These are phyloP conservation scores for Blastobotrys indianensis DNA, from an alignment of 1,139 yeast species.

Conservation along the genomic window DNA sequence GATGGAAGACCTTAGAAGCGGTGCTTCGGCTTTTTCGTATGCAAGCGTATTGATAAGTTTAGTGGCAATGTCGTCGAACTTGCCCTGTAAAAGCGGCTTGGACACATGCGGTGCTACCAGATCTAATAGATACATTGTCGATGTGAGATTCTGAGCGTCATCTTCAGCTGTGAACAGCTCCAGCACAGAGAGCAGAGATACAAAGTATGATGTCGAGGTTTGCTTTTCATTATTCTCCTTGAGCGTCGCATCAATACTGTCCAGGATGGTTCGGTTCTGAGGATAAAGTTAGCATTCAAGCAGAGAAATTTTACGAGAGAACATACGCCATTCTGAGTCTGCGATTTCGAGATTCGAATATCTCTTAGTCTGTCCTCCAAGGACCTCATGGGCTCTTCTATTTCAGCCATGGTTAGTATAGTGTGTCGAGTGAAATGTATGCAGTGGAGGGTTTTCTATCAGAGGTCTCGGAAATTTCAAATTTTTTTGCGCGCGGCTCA, in stretches of 20 bases:
- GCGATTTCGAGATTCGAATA: too few relatives aligned
- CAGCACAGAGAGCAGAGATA: conserved; percentile 72
- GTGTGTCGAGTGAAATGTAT: too few relatives aligned
- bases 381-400: too few relatives aligned
- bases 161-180: conserved; percentile 61
- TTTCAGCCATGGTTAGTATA: too few relatives aligned
- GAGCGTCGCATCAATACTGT: conserved; percentile 87
- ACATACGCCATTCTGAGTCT: too few relatives aligned
- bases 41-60: conserved; percentile 79
- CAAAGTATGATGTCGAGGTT: conserved; percentile 65
- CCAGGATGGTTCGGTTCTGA: conserved; percentile 56
- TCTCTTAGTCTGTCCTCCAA: too few relatives aligned
- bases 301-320: not conserved
- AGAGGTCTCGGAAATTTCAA: too few relatives aligned
- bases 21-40: conserved; percentile 69
- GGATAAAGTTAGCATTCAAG: conserved; percentile 3
- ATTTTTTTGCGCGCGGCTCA: too few relatives aligned
- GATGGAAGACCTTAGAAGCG: conserved; percentile 72
- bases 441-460: too few relatives aligned
- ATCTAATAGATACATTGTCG: conserved; percentile 79
- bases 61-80: conserved; percentile 70
- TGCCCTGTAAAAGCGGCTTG: conserved; percentile 56
- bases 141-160: conserved; percentile 43
- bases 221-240: conserved; percentile 59
- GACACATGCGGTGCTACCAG: conserved; percentile 73